phyloP scores from a whole-genome alignment of 2,329 filamentous ascomycete species.

The Ambrosiella xylebori region DNA sequence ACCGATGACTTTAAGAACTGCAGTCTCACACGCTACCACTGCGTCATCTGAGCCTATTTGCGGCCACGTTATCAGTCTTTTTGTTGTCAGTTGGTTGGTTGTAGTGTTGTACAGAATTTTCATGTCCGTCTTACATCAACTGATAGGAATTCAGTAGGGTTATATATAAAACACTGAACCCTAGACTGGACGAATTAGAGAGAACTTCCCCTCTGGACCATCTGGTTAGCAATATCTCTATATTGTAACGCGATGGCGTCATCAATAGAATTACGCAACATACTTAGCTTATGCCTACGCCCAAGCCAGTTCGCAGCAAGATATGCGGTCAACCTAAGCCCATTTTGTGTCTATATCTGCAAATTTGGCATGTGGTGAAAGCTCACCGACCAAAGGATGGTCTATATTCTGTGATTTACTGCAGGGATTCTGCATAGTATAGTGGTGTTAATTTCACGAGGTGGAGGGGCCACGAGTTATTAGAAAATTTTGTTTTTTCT shows the following conservation, averaged over 20 bases:
- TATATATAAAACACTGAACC: neutral
- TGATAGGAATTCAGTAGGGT: neutral
- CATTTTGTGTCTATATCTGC: neutral
- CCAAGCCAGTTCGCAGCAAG: neutral
- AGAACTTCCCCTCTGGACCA: too few relatives aligned
- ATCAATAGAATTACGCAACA: neutral
- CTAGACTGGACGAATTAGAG: too few relatives aligned
- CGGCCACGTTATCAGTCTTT: neutral
- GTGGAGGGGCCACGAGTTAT: neutral
- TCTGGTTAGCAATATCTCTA: neutral
- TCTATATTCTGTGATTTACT: neutral
- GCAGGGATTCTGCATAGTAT: neutral
- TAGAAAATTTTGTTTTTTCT: neutral
- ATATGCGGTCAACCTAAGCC: neutral
- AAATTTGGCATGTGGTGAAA: neutral
- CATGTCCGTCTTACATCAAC: neutral
- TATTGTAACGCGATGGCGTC: neutral
- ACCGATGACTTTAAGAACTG: constrained; percentile 13
- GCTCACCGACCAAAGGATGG: neutral
- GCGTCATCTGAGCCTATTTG: constrained; percentile 9
- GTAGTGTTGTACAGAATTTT: neutral
- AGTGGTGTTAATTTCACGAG: neutral
- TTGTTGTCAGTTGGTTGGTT: neutral
- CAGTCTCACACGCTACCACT: constrained; percentile 12
- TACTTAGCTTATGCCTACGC: neutral